phyloP scores from a whole-genome alignment of 1,284 basidiomycete species.

The Ganoderma multipileum region DNA sequence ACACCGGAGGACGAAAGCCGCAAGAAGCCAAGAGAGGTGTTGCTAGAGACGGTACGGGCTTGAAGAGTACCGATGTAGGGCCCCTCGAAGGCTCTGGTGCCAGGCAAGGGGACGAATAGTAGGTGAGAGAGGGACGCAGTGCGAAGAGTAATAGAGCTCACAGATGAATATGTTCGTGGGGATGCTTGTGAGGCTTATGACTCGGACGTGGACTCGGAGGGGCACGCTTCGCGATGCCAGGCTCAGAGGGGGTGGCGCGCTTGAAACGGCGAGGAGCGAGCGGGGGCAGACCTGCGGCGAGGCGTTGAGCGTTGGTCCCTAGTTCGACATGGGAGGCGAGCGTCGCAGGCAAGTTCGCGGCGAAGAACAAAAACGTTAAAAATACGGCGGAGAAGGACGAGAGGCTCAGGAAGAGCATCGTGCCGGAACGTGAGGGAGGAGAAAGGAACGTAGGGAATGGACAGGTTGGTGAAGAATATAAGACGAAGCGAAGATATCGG shows the following conservation, averaged over 20 bases:
- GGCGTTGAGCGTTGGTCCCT: constrained; percentile 33
- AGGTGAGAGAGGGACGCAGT: not conserved
- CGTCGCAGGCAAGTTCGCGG: constrained; percentile 7
- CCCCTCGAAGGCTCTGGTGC: constrained; percentile 12
- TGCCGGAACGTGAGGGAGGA: constrained; percentile 7
- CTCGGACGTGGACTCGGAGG: constrained; percentile 28
- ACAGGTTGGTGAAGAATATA: constrained; percentile 4
- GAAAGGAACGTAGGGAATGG: constrained; percentile 4
- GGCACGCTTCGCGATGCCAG: constrained; percentile 20
- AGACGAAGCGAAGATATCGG: constrained; percentile 11
- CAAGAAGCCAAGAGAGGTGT: constrained; percentile 17
- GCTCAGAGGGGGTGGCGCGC: constrained; percentile 24
- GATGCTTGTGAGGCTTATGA: constrained; percentile 1
- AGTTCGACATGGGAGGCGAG: constrained; percentile 17
- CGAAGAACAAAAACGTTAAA: constrained; percentile 20
- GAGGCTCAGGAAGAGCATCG: constrained; percentile 25
- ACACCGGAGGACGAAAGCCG: constrained; percentile 27
- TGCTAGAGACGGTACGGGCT: constrained; percentile 18
- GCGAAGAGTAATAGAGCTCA: constrained; percentile 11
- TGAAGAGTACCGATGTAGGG: constrained; percentile 23
- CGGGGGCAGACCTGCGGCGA: constrained; percentile 33
- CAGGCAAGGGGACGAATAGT: not conserved
- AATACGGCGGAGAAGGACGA: constrained; percentile 21
- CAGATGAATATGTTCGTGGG: not conserved
- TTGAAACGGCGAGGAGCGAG: constrained; percentile 28